Evolutionary conservation across 2,329 filamentous ascomycete genomes (phyloP).

Genomic region (Phaeosphaeriaceae sp.): DNA sequence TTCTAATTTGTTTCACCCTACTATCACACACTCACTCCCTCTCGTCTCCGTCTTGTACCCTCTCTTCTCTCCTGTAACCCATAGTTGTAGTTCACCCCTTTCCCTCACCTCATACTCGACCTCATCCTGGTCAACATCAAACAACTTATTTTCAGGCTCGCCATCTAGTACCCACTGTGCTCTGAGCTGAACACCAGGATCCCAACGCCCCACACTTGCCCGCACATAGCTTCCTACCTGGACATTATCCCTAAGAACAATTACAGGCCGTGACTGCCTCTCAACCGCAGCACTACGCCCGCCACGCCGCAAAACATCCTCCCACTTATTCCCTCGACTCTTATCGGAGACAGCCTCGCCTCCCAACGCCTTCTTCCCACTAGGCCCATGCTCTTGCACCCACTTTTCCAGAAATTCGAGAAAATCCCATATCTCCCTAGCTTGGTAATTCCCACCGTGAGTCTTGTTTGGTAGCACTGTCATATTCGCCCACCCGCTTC

Average conservation of each 20-base stretch:
- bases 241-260: constrained; percentile 14
- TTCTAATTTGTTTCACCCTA: no score
- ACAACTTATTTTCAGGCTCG: no score
- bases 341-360: constrained; percentile 22
- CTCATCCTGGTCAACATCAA: no score
- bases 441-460: constrained; percentile 47
- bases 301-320: constrained; percentile 40
- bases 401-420: constrained; percentile 41
- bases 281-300: constrained; percentile 43
- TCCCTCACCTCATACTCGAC: no score
- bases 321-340: constrained; percentile 45
- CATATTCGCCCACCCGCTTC: constrained; percentile 46
- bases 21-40: no score
- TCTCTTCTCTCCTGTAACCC: no score
- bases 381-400: constrained; percentile 41
- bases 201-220: constrained; percentile 44
- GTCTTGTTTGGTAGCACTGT: constrained; percentile 37
- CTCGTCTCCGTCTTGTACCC: no score
- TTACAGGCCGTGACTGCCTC: constrained; percentile 37
- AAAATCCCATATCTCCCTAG: constrained; percentile 40
- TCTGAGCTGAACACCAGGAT: constrained; percentile 44
- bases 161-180: constrained; percentile 45
- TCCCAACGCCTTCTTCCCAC: constrained; percentile 36
- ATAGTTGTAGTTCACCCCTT: no score
- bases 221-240: constrained; percentile 6